These are phyloP conservation scores for Xylaria sp. DNA, from an alignment of 2,329 filamentous ascomycete species.

Conservation along the genomic window DNA sequence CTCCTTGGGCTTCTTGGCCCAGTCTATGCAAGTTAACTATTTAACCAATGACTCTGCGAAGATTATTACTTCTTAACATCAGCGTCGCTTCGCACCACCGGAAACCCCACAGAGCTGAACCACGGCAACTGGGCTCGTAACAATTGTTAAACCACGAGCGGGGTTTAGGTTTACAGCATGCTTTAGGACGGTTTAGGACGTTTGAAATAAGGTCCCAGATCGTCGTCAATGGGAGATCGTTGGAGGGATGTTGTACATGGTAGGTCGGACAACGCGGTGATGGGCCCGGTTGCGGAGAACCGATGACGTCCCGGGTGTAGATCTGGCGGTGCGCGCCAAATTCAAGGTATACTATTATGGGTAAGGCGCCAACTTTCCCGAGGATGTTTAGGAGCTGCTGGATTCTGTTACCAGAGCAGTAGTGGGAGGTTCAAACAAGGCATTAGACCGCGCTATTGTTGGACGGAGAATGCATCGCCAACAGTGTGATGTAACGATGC, in stretches of 20 bases:
- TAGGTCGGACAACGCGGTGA: slow-evolving; percentile 20
- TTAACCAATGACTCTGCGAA: neutral
- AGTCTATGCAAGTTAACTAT: slow-evolving; percentile 35
- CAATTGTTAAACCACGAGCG: neutral
- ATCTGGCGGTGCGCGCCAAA: neutral
- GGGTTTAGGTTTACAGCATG: neutral
- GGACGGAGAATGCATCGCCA: neutral
- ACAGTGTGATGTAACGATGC: slow-evolving; percentile 23
- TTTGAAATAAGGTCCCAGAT: neutral
- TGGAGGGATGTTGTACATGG: neutral
- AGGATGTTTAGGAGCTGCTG: neutral
- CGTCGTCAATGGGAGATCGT: neutral
- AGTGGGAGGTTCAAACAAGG: neutral
- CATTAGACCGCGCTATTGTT: slow-evolving; percentile 1
- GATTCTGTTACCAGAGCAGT: neutral
- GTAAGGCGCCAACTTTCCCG: neutral
- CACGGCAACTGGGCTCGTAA: neutral
- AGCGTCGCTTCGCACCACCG: neutral
- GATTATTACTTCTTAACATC: neutral
- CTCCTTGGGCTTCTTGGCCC: slow-evolving; percentile 41
- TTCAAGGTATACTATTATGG: neutral
- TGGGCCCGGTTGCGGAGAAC: slow-evolving; percentile 14
- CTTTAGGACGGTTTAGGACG: neutral
- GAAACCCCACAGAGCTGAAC: neutral
- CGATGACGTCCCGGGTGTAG: neutral